A percentile compares a stretch with the other conserved stretches of the same genome.
Conservation (phyloP, 108 stramenopile genomes). For the Nitzschia sp. region DNA sequence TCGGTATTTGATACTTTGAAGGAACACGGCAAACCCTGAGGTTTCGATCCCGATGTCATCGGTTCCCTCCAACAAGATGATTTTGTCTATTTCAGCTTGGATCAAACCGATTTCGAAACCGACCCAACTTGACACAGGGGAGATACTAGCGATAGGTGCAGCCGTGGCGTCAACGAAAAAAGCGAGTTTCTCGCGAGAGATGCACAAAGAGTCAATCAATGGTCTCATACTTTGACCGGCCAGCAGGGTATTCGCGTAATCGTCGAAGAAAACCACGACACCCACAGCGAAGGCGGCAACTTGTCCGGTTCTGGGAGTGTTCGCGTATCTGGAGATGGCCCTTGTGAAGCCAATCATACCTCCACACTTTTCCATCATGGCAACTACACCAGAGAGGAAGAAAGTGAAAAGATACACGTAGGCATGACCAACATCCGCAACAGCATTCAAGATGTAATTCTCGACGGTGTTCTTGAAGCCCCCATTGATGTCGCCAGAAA, state of each 20-base stretch:
- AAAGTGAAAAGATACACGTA: conserved; percentile 43
- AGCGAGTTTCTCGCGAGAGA: conserved; percentile 67
- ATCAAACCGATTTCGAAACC: conserved; percentile 72
- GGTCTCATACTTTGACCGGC: conserved; percentile 68
- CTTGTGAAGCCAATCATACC: conserved; percentile 59
- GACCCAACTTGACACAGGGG: conserved; percentile 72
- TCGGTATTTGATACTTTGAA: conserved; percentile 45
- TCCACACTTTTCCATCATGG: conserved; percentile 52
- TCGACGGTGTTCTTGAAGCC: conserved; percentile 59
- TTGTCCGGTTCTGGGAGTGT: conserved; percentile 15
- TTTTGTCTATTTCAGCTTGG: conserved; percentile 55
- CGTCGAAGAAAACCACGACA: conserved; percentile 65
- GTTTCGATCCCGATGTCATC: conserved; percentile 24
- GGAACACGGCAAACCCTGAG: conserved; percentile 58
- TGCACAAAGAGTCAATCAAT: conserved; percentile 43
- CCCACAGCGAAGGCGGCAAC: conserved; percentile 38
- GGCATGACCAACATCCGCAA: conserved; percentile 36
- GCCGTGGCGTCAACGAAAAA: conserved; percentile 75
- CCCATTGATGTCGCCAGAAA: conserved; percentile 39
- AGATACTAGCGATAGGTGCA: conserved; percentile 67
- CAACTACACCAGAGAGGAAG: conserved; percentile 32
- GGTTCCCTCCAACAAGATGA: conserved; percentile 20
- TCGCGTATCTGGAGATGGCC: conserved; percentile 31
- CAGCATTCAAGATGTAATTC: conserved; percentile 49
- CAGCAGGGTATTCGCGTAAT: conserved; percentile 67